Evolutionary conservation across 2,329 filamentous ascomycete species (phyloP).

Genomic region (Exophiala oligosperma): DNA sequence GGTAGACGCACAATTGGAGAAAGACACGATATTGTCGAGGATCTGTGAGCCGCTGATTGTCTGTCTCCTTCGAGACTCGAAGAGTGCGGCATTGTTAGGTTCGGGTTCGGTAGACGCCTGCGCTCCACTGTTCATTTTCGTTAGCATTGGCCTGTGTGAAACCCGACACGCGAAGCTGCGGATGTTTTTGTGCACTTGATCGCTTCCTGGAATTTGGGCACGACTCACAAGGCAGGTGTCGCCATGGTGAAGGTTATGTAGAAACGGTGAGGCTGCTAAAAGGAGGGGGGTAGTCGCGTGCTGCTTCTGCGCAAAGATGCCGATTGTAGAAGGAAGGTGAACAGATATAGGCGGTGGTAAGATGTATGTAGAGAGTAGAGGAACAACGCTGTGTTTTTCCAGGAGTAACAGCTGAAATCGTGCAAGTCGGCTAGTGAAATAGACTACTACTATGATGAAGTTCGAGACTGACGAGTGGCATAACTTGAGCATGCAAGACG

Average conservation of each 20-base stretch:
- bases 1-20: slow-evolving; percentile 78
- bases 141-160: slow-evolving; percentile 41
- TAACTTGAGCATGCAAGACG: too few relatives aligned
- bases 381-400: too few relatives aligned
- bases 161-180: slow-evolving; percentile 6
- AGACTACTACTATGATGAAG: too few relatives aligned
- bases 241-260: neutral
- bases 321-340: too few relatives aligned
- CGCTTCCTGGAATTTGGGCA: too few relatives aligned
- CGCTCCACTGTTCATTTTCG: slow-evolving; percentile 35
- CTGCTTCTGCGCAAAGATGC: neutral
- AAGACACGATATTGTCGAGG: slow-evolving; percentile 93
- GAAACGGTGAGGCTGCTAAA: neutral
- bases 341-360: too few relatives aligned
- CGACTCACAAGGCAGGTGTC: neutral
- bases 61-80: slow-evolving; percentile 44
- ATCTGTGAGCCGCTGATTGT: slow-evolving; percentile 61
- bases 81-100: slow-evolving; percentile 46
- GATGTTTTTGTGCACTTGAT: neutral
- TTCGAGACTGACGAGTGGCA: too few relatives aligned
- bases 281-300: neutral
- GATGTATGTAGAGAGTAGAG: too few relatives aligned
- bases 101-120: slow-evolving; percentile 37
- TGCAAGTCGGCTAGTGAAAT: too few relatives aligned
- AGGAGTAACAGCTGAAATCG: too few relatives aligned